phyloP scores from a whole-genome alignment of 768 basidiomycete genomes.

The Tylopilus balloui region DNA sequence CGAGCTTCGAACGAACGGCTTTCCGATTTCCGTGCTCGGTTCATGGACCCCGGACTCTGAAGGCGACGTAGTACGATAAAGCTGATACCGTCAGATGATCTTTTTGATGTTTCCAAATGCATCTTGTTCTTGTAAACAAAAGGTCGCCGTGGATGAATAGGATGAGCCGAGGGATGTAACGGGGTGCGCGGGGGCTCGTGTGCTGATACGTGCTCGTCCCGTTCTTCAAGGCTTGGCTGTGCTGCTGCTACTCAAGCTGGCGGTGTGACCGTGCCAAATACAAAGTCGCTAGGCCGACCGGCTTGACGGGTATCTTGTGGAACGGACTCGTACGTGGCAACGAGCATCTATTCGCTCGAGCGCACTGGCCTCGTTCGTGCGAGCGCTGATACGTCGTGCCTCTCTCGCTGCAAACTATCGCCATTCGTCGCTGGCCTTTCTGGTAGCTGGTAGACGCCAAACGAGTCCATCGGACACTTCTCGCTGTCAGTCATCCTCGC shows the following conservation, averaged over 20 bases:
- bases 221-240: slow-evolving; percentile 22
- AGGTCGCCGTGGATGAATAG: background rate
- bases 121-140: background rate
- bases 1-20: too few species aligned
- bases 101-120: background rate
- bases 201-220: background rate
- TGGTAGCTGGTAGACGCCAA: background rate
- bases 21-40: too few species aligned
- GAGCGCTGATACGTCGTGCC: background rate
- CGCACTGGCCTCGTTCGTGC: background rate
- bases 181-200: slow-evolving; percentile 21
- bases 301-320: slow-evolving; percentile 19
- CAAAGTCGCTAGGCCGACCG: slow-evolving; percentile 1
- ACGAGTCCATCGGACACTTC: background rate
- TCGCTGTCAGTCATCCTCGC: background rate
- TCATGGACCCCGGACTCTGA: background rate
- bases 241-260: background rate
- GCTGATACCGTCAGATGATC: background rate
- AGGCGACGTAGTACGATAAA: background rate
- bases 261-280: slow-evolving; percentile 1
- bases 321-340: slow-evolving; percentile 3
- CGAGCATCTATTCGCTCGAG: slow-evolving; percentile 9
- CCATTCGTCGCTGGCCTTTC: background rate
- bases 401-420: slow-evolving; percentile 1
- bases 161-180: background rate